phyloP scores from a whole-genome alignment of 2,329 filamentous ascomycete species.

The Cladorrhinum sp. region DNA sequence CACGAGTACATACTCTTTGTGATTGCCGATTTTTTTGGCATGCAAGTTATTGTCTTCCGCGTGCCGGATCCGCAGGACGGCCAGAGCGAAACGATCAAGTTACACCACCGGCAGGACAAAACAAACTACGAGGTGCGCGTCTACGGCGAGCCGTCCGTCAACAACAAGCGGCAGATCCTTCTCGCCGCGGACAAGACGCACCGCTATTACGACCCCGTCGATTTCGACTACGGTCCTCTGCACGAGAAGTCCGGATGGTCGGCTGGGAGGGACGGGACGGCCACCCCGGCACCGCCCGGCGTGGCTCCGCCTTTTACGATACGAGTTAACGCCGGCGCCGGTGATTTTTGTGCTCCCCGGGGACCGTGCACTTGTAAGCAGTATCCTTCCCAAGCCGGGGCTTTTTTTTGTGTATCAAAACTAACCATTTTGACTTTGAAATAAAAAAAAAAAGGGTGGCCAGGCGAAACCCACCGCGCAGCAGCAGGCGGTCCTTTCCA shows the following conservation, averaged over 20 bases:
- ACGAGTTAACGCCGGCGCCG: background rate
- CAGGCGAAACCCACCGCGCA: background rate
- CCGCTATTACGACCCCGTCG: background rate
- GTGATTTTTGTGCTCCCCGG: background rate
- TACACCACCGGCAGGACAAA: background rate
- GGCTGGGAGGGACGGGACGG: background rate
- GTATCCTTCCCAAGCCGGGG: too few relatives aligned
- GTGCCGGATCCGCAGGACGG: background rate
- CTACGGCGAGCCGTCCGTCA: background rate
- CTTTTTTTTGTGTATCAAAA: background rate
- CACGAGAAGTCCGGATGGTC: background rate
- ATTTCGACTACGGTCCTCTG: background rate
- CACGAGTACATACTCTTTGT: constrained; percentile 1
- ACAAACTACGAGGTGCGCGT: background rate
- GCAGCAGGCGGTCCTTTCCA: background rate
- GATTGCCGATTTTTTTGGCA: constrained; percentile 8
- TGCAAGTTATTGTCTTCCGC: constrained; percentile 2
- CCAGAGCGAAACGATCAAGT: background rate
- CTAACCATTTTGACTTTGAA: background rate
- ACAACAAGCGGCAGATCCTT: background rate
- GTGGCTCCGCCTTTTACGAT: background rate
- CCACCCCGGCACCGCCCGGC: background rate
- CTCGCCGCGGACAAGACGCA: background rate
- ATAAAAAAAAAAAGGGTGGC: background rate
- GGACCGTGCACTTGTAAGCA: background rate